Conservation (phyloP, 148 eudicot genomes). For the Amaranthus hypochondriacus region DNA sequence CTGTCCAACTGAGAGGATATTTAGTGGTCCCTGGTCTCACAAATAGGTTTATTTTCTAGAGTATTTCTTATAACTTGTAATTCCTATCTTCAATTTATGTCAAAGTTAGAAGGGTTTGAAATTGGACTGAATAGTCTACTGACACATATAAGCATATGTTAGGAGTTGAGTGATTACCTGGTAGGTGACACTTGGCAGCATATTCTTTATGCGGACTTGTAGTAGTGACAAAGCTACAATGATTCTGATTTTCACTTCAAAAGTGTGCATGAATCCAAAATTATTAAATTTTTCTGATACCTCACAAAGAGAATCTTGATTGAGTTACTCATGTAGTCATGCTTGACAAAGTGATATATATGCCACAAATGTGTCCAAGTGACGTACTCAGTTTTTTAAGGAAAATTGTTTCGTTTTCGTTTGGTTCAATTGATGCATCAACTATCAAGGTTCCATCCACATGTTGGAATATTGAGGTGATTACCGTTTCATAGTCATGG, state of each 20-base stretch:
- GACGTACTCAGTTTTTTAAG: neutral
- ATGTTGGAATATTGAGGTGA: neutral
- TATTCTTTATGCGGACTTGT: neutral
- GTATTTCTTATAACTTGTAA: neutral
- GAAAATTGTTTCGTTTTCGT: neutral
- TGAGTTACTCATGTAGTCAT: neutral
- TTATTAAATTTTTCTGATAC: too few relatives aligned
- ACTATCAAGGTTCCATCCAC: neutral
- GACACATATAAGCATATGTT: neutral
- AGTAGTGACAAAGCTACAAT: too few relatives aligned
- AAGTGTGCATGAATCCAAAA: too few relatives aligned
- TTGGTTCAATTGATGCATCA: neutral
- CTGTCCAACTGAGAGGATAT: neutral
- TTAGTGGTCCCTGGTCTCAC: neutral
- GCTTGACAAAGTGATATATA: neutral
- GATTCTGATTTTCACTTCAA: too few relatives aligned
- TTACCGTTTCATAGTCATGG: neutral
- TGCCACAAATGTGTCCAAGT: neutral
- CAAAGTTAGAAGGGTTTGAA: neutral
- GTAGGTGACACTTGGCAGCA: constrained; percentile 5
- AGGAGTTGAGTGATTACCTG: neutral
- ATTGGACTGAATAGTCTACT: neutral
- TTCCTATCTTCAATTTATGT: neutral
- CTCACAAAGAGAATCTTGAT: neutral
- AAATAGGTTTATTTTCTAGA: neutral